Base-by-base conservation (phyloP, 1,284 basidiomycete species). In the Leccinum fuscescens region DNA sequence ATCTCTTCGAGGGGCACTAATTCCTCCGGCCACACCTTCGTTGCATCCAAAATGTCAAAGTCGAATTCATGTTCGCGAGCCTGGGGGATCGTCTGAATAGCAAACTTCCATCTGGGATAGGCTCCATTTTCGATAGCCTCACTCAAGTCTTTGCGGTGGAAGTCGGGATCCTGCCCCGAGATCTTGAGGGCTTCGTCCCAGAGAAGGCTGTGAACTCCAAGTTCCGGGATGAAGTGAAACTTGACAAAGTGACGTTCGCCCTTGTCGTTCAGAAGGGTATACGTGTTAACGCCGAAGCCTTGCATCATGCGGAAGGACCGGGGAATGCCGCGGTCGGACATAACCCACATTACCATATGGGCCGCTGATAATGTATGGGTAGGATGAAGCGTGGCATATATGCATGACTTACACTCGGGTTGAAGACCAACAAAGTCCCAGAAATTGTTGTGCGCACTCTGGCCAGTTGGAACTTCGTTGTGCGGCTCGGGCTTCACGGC, bases 161-260 rank as follows among this genome's bases (percentile, higher is more conserved):
- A 93, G 71, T 93, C 86, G 57, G 89, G 88, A 72, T 92, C 90
- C 69, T 90, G 90, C 2, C 92, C 92, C n/a, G 72, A 71, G 51
- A 94, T 82, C 72, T 94, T 94, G 61, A 94, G 77, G 0, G 90
- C 90, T 68, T 94, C 93, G 63, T 94, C 92, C 92, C 93, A 94
- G 11, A 88, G 77, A n/a, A 94, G 75, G 60, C 85, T 89, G 70
- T 94, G 90, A 4, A 89, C 87, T 20, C 93, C 92, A 17, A 93
- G 82, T 71, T 92, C 86, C 0, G 91, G 90, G 46, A 84, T 83
- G 79, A 85, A 91, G 73, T 94, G 91, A 74, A 93, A 94, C 74
- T 94, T 94, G 74, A 93, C 92, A 66, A 93, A 94, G 62, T 82
- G 80, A 1, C 85, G 82, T 68, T 92, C 82, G 55, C 86, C 86